Conservation (phyloP, 768 basidiomycete genomes). For the Calocybe cyanea region DNA sequence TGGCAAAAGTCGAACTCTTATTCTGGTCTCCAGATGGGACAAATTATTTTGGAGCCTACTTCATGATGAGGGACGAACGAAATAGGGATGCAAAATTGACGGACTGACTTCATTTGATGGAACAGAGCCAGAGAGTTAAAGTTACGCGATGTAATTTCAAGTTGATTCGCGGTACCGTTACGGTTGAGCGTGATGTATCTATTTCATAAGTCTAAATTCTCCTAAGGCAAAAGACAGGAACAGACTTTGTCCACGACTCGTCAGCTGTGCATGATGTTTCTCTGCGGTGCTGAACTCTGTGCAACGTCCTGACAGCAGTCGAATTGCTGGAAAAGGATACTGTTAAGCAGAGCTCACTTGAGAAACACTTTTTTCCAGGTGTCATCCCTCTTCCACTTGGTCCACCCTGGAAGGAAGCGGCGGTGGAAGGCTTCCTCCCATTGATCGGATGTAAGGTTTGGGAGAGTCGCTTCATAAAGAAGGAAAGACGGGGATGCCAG, state of each 20-base stretch:
- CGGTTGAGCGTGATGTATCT: slow-evolving; percentile 73
- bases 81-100: background rate
- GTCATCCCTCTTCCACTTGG: slow-evolving; percentile 59
- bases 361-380: slow-evolving; percentile 65
- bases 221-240: slow-evolving; percentile 12
- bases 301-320: slow-evolving; percentile 43
- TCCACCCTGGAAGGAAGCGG: slow-evolving; percentile 77
- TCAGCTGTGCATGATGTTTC: slow-evolving; percentile 68
- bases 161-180: slow-evolving; percentile 70
- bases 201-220: slow-evolving; percentile 5
- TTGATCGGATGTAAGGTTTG: slow-evolving; percentile 58
- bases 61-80: too few species aligned
- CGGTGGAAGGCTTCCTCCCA: slow-evolving; percentile 75
- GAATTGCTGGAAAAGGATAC: slow-evolving; percentile 8
- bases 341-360: slow-evolving; percentile 43
- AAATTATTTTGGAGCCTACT: slow-evolving; percentile 64
- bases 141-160: slow-evolving; percentile 61
- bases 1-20: slow-evolving; percentile 44
- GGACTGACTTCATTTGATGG: slow-evolving; percentile 69
- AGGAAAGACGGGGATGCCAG: slow-evolving; percentile 59
- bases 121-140: slow-evolving; percentile 69
- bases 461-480: slow-evolving; percentile 64
- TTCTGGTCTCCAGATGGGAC: slow-evolving; percentile 60
- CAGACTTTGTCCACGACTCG: slow-evolving; percentile 81
- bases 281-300: slow-evolving; percentile 67